Evolutionary conservation across 2,329 filamentous ascomycete species (phyloP), one percentile per base, ranked within the genome.

Genomic region (Apiospora phragmitis): DNA sequence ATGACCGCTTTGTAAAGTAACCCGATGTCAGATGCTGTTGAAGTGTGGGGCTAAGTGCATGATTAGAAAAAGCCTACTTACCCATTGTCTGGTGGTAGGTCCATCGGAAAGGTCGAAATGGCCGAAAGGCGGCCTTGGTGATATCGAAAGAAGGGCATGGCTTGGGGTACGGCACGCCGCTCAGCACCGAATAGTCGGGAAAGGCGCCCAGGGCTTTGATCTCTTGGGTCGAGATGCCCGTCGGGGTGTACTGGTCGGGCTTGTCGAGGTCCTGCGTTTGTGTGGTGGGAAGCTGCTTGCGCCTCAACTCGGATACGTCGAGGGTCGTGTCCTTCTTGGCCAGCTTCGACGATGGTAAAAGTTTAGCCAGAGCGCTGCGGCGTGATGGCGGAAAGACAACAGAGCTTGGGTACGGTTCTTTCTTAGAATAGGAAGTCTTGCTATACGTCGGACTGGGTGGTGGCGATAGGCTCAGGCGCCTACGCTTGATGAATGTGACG

Each of bases 21-120:
- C 11, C 67, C 55, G 24, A 69, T 42, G 69, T 29, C 8, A 24
- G 6, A n/a, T 62, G 7, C n/a, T 26, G 18, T 3, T 18, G n/a
- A 43, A 43, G n/a, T 70, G 5, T 70, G 66, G 11, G 29, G 29
- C 7, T 3, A 8, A 26, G 24, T 41, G n/a, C 29, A 11, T n/a
- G n/a, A 21, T 21, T 5, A 21, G 16, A 2, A 16, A 18, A 66
- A 4, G 29, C 9, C 6, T n/a, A 11, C 65, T 75, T 87, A 95
- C 93, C 93, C 94, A 97, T 97, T 0, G 94, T 97, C 78, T 97
- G 94, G 78, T 96, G 93, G 77, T 97, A 97, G 0, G 87, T 84
- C 94, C 94, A 97, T 76, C 94, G 82, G 59, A 97, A 92, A 0
- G 94, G 94, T 51, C 94, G 86, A 78, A 95, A 97, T 0, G 94